These are phyloP conservation scores for Diaporthe citriasiana DNA, from an alignment of 2,329 filamentous ascomycete species.

Conservation along the genomic window DNA sequence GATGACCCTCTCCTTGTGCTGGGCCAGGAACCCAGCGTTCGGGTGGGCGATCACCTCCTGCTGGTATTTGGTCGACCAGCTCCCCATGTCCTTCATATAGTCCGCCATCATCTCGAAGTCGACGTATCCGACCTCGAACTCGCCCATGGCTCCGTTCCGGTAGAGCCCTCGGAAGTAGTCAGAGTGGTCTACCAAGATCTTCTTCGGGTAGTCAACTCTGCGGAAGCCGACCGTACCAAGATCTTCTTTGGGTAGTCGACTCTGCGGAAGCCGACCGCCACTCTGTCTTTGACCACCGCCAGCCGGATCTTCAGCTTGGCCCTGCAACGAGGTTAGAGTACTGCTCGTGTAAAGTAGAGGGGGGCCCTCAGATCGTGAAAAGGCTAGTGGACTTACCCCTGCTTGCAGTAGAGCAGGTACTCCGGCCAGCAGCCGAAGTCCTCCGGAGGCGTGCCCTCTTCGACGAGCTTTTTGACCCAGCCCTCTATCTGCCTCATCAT, in stretches of 20 bases:
- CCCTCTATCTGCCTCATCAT: conserved; percentile 11
- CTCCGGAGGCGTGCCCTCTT: conserved; percentile 6
- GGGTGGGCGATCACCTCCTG: conserved; percentile 2
- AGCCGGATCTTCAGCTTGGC: conserved; percentile 28
- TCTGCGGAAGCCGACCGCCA: neutral
- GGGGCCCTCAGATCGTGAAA: neutral
- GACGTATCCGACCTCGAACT: neutral
- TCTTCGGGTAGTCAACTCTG: too few relatives aligned
- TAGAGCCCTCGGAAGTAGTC: conserved; percentile 20
- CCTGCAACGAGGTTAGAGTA: conserved; percentile 15
- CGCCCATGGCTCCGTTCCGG: conserved; percentile 8
- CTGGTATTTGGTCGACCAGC: neutral
- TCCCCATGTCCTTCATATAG: neutral
- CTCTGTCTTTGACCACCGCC: neutral
- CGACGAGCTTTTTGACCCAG: conserved; percentile 10
- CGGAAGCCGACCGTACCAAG: too few relatives aligned
- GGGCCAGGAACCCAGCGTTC: neutral
- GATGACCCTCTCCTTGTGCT: conserved; percentile 2
- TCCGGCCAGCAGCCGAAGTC: conserved; percentile 22
- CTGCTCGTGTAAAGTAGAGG: neutral
- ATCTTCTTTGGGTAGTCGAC: neutral
- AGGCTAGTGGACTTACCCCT: conserved; percentile 30
- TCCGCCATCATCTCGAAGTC: conserved; percentile 8
- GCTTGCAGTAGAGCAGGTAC: conserved; percentile 30
- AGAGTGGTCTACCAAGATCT: conserved; percentile 31